Conservation (phyloP, 139 green algal species). For the Haematococcus sp. region DNA sequence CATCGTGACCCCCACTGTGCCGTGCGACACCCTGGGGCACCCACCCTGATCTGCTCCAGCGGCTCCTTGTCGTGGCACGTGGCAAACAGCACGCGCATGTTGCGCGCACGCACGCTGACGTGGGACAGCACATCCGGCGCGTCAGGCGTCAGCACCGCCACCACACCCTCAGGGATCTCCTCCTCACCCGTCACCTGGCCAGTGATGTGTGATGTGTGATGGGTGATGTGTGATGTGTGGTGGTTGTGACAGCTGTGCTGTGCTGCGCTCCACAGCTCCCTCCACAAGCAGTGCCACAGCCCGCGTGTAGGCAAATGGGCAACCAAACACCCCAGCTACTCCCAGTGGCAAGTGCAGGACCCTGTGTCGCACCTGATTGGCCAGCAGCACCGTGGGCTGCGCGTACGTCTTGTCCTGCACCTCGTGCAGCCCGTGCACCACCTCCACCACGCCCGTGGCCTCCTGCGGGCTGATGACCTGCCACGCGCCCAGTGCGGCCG, state of each 20-base stretch:
- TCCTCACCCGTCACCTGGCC: constrained; percentile 71
- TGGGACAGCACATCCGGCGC: constrained; percentile 90
- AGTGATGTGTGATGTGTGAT: no score
- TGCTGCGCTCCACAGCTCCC: neutral
- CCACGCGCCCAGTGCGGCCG: constrained; percentile 88
- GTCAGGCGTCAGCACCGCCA: constrained; percentile 84
- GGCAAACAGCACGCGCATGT: constrained; percentile 75
- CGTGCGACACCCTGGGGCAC: no score
- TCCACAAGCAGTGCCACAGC: neutral
- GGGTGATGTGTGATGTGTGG: no score
- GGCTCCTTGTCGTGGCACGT: constrained; percentile 62
- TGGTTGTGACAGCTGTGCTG: no score
- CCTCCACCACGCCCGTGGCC: constrained; percentile 65
- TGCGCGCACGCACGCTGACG: constrained; percentile 86
- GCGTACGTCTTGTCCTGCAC: constrained; percentile 88
- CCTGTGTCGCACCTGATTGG: constrained; percentile 48
- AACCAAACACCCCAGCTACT: neutral
- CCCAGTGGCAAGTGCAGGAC: neutral
- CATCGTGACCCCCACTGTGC: no score
- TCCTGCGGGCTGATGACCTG: constrained; percentile 81
- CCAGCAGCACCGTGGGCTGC: constrained; percentile 83
- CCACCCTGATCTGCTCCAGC: constrained; percentile 42
- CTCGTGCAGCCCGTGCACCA: constrained; percentile 70
- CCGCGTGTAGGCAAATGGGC: no score
- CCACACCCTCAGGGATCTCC: constrained; percentile 88